Evolutionary conservation across 352 stramenopile genomes (phyloP), one percentile per base, ranked within the genome.

Genomic region (Globisporangium uncinulatum): DNA sequence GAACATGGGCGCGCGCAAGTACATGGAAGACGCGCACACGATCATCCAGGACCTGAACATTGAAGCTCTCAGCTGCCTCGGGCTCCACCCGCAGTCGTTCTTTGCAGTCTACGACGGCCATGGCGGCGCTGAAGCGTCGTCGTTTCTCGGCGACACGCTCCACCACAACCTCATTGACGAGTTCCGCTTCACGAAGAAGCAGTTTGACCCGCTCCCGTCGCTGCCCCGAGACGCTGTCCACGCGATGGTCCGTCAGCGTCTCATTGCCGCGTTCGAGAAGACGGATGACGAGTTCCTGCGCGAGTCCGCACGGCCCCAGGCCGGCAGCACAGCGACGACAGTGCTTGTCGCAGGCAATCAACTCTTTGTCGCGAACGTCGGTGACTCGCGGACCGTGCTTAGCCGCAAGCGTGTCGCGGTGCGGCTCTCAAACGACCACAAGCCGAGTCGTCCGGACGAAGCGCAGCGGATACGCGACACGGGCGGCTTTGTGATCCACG

Each of bases 81-180:
- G 75, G 0, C 50, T 90, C 46, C 73, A 92, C 66, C 80, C 93
- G 52, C 81, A 98, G 60, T 97, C 90, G 36, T 99, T 97, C 71
- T 96, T 96, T 64, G 95, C 80, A 6, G 96, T 99, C 2, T 99
- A 98, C 67, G 96, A 99, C 72, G 96, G 96, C 17, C 96, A 99
- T 58, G 96, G 96, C 24, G 96, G 96, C 20, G 79, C 90, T 47
- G 88, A 98, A 70, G 94, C 89, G 36, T 98, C 92, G 11, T 83
- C 86, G 24, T 98, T 95, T 63, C 57, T 98, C 1, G 71, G 87
- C 4, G 79, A 93, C 39, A 69, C 71, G 21, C 63, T 92, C 59
- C 83, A 93, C 48, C 66, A 84, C 49, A 87, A 83, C 46, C 71
- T 93, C 34, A 75, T 80, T 15, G 69, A 83, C 31, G 57, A 76